Evolutionary conservation across 257 asterid species (phyloP).

Genomic region (Scutellaria minor): DNA sequence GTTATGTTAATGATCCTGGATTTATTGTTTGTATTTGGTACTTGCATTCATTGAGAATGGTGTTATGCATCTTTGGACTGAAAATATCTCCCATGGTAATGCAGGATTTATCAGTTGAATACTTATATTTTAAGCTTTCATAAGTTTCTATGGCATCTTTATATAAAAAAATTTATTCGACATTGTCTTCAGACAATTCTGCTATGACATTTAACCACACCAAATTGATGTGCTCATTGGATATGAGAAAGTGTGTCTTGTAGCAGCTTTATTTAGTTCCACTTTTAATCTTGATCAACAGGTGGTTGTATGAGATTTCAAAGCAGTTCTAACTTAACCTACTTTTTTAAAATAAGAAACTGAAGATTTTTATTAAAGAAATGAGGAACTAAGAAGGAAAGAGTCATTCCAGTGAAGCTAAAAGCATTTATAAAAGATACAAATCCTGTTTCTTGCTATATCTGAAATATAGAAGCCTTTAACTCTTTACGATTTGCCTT

Average conservation of each 20-base stretch:
- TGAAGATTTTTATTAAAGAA: no score
- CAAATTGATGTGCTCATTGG: not conserved
- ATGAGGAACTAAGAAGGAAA: no score
- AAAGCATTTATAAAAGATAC: no score
- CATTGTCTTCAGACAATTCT: not conserved
- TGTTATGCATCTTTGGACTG: constrained; percentile 63
- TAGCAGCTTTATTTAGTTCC: constrained; percentile 10
- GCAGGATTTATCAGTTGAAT: constrained; percentile 21
- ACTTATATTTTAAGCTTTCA: constrained; percentile 12
- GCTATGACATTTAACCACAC: not conserved
- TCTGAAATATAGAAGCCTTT: no score
- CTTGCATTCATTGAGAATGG: constrained; percentile 67
- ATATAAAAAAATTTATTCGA: constrained; percentile 8
- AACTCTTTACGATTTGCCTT: no score
- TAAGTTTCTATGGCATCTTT: constrained; percentile 7
- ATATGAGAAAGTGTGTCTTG: constrained; percentile 14
- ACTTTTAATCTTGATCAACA: constrained; percentile 17
- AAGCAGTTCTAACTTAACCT: constrained; percentile 2
- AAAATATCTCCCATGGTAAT: constrained; percentile 63
- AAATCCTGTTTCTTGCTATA: no score
- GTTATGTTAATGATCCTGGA: constrained; percentile 27
- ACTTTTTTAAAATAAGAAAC: not conserved
- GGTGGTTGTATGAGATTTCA: constrained; percentile 16
- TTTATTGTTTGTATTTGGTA: constrained; percentile 33
- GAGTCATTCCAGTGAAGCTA: no score